Evolutionary conservation across 495 filamentous ascomycete genomes (phyloP).

Genomic region (Penicillium odoratum): DNA sequence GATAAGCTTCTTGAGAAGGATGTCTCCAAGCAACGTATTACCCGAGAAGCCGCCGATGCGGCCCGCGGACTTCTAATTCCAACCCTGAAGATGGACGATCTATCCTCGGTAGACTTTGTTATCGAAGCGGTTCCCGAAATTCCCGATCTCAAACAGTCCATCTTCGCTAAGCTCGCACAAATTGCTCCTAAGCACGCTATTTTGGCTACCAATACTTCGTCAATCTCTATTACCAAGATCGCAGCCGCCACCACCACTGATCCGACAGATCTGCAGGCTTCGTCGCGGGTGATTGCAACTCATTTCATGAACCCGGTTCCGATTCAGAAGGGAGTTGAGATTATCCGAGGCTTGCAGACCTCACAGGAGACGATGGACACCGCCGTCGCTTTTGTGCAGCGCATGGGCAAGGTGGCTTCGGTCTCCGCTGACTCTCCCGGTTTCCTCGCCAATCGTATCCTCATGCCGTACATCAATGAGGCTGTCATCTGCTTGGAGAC

Average conservation of each 20-base stretch:
- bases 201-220: conserved; percentile 95
- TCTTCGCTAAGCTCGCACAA: conserved; percentile 82
- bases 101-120: conserved; percentile 89
- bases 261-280: conserved; percentile 74
- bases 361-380: conserved; percentile 75
- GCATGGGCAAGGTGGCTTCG: conserved; percentile 91
- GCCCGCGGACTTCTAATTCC: conserved; percentile 66
- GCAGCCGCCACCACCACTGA: conserved; percentile 78
- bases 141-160: conserved; percentile 76
- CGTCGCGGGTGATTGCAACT: conserved; percentile 88
- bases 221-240: conserved; percentile 95
- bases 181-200: conserved; percentile 86
- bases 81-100: conserved; percentile 72
- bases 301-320: conserved; percentile 99
- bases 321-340: conserved; percentile 95
- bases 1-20: conserved; percentile 93
- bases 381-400: conserved; percentile 81
- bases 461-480: conserved; percentile 99
- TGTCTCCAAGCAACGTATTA: conserved; percentile 78
- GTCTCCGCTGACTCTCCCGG: conserved; percentile 86
- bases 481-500: conserved; percentile 96
- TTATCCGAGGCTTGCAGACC: conserved; percentile 92
- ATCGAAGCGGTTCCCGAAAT: conserved; percentile 98
- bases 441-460: conserved; percentile 92
- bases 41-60: conserved; percentile 71